Evolutionary conservation across 192 early-diverging fungal species (phyloP), one percentile per base, ranked within the genome.

Genomic region (Umbelopsis vinacea): DNA sequence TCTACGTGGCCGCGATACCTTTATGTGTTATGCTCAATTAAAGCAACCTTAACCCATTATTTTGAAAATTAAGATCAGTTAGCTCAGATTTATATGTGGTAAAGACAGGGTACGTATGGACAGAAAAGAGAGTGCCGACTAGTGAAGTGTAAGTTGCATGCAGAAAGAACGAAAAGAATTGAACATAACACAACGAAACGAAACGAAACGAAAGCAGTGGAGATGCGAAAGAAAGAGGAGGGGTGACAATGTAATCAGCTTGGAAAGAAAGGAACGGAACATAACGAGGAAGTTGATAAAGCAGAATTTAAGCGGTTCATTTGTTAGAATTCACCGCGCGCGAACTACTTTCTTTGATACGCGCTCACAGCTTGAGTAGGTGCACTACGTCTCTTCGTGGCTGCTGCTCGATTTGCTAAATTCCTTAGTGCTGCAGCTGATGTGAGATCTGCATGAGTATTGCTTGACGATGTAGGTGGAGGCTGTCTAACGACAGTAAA

Each of bases 401-500:
- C 57, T 37, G 19, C 3, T 29, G 57, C 57, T 63, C 57, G 57
- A 63, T 26, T 19, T 14, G 57, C 57, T 63, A 63, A 37, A 19
- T 63, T 63, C 17, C 57, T 63, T 19, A 29, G 15, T 12, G 57
- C 17, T 29, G 57, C 33, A 37, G 57, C 26, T 37, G 57, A 63
- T 19, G 57, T 33, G 14, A 37, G 26, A 11, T 63, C 29, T 35
- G 57, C 33, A 35, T 63, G 57, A 0, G 33, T 63, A 37, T 63
- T 63, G 19, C 29, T 63, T 63, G 57, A 14, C 15, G 3, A 17
- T 4, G 48, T 50, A 6, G 48, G 48, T 50, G 48, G 48, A 50
- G 57, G 57, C 26, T 63, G 57, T n/a, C 57, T 29, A 12, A 63
- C 19, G 8, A 63, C 57, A 3, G 57, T 63, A 35, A 63, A 63